Conservation (phyloP, 2,329 filamentous ascomycete genomes). For the Pyrenophora graminea region DNA sequence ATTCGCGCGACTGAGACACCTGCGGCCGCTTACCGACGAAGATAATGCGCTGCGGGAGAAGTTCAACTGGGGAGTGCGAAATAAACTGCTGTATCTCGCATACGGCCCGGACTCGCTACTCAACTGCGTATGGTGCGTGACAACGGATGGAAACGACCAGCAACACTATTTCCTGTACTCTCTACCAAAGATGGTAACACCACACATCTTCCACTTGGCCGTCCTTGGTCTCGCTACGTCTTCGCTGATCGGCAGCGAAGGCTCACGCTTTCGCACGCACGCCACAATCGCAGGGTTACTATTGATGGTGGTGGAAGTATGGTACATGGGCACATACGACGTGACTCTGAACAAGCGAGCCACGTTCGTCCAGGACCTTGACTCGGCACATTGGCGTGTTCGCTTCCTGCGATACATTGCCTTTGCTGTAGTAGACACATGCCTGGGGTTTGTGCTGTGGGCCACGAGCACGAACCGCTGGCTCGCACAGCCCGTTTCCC, state of each 20-base stretch:
- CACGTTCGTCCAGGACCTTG: constrained; percentile 63
- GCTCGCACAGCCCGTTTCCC: constrained; percentile 65
- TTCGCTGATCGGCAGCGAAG: constrained; percentile 65
- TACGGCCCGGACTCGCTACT: constrained; percentile 76
- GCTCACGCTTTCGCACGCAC: constrained; percentile 68
- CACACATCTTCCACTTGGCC: constrained; percentile 80
- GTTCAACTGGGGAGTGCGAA: constrained; percentile 64
- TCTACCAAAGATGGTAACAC: constrained; percentile 70
- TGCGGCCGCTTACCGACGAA: constrained; percentile 61
- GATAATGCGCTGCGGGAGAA: constrained; percentile 71
- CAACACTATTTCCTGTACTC: constrained; percentile 79
- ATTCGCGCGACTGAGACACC: constrained; percentile 70
- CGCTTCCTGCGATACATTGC: constrained; percentile 65
- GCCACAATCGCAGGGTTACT: constrained; percentile 67
- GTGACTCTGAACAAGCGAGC: constrained; percentile 67
- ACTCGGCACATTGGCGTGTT: constrained; percentile 73
- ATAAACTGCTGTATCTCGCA: constrained; percentile 78
- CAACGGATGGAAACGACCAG: constrained; percentile 62
- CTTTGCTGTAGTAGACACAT: constrained; percentile 67
- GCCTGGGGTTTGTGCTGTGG: constrained; percentile 70
- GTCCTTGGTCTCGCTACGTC: constrained; percentile 76
- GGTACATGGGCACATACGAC: constrained; percentile 67
- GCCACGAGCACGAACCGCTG: constrained; percentile 79
- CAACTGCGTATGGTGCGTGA: constrained; percentile 79
- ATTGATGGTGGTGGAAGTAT: constrained; percentile 68